Evolutionary conservation across 2,329 filamentous ascomycete species (phyloP).

Genomic region (Septoria linicola): DNA sequence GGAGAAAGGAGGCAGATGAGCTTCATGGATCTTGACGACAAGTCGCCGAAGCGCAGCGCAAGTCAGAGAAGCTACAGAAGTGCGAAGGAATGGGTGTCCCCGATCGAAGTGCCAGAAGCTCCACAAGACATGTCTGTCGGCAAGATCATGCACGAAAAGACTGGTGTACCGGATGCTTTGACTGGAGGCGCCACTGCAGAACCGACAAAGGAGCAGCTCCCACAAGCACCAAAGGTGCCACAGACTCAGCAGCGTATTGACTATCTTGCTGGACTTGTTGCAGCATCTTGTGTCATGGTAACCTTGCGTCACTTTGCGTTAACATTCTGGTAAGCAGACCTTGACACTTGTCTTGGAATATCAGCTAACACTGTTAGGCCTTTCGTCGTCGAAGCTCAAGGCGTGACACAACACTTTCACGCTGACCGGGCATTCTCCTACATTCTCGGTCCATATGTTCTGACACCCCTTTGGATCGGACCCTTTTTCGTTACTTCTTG

Average conservation of each 20-base stretch:
- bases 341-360: too few species aligned
- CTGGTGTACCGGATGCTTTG: conserved; percentile 24
- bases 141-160: conserved; percentile 16
- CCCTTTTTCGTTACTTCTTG: conserved; percentile 52
- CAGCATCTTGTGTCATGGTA: conserved; percentile 46
- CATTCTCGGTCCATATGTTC: conserved; percentile 45
- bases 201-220: conserved; percentile 21
- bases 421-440: conserved; percentile 45
- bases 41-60: not conserved
- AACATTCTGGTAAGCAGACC: conserved; percentile 41
- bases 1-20: conserved; percentile 15
- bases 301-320: conserved; percentile 48
- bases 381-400: conserved; percentile 28
- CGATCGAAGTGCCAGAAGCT: conserved; percentile 15
- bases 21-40: conserved; percentile 23
- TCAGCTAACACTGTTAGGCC: too few species aligned
- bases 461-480: conserved; percentile 51
- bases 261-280: conserved; percentile 49
- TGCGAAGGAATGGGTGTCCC: conserved; percentile 8
- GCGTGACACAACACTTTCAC: conserved; percentile 41
- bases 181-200: conserved; percentile 21
- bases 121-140: conserved; percentile 23
- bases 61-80: conserved; percentile 11
- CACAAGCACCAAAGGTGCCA: conserved; percentile 19
- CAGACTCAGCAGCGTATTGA: conserved; percentile 41